Evolutionary conservation across 2,329 filamentous ascomycete genomes (phyloP).

Genomic region (Aureobasidium sp.): DNA sequence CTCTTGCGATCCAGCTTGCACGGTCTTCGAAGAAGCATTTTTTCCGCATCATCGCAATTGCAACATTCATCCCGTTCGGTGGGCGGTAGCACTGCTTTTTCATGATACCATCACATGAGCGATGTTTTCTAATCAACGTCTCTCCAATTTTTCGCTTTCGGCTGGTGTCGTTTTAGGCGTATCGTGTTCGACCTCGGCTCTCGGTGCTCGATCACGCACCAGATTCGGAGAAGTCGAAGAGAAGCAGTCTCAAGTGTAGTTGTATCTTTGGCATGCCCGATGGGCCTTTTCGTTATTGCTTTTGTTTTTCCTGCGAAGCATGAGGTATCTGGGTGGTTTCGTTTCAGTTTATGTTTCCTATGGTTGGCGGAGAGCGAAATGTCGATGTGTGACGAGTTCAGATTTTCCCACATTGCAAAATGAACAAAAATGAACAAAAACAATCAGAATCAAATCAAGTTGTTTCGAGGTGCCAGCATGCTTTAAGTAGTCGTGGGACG

Average conservation of each 20-base stretch:
- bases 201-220: background rate
- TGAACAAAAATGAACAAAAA: slow-evolving; percentile 12
- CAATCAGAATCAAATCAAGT: background rate
- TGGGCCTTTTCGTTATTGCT: background rate
- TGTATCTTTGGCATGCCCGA: slow-evolving; percentile 1
- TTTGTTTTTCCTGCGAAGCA: background rate
- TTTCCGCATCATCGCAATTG: background rate
- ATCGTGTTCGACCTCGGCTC: background rate
- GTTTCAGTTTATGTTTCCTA: background rate
- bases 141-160: background rate
- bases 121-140: background rate
- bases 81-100: slow-evolving; percentile 9
- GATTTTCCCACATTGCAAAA: slow-evolving; percentile 11
- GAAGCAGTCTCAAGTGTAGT: background rate
- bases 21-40: background rate
- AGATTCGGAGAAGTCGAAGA: background rate
- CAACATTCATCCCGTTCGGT: background rate
- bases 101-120: background rate
- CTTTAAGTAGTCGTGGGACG: background rate
- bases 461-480: background rate
- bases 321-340: background rate
- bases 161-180: background rate
- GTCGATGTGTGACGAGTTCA: slow-evolving; percentile 3
- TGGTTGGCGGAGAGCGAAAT: background rate
- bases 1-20: background rate